phyloP scores from a whole-genome alignment of 768 basidiomycete species.

The Lentinus tigrinus region DNA sequence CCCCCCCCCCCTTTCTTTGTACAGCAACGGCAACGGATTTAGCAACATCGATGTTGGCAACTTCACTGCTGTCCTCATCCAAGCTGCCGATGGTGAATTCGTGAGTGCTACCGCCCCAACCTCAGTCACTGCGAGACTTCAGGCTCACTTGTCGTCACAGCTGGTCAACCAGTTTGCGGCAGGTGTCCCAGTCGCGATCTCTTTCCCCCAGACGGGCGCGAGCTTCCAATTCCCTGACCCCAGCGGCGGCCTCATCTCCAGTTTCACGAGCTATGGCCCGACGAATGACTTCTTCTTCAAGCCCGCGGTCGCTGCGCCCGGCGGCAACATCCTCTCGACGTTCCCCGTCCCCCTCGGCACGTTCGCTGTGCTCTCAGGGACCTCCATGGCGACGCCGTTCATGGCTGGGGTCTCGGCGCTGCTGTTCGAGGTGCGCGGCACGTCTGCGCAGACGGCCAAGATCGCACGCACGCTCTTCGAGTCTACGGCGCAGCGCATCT shows the following conservation, averaged over 20 bases:
- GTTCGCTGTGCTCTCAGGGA: slow-evolving; percentile 18
- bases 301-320: slow-evolving; percentile 52
- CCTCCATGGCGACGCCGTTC: slow-evolving; percentile 36
- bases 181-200: slow-evolving; percentile 40
- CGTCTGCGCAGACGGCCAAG: slow-evolving; percentile 26
- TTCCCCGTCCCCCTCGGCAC: slow-evolving; percentile 21
- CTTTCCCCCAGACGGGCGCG: slow-evolving; percentile 48
- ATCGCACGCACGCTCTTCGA: slow-evolving; percentile 43
- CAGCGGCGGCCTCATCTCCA: slow-evolving; percentile 53
- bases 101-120: slow-evolving; percentile 36
- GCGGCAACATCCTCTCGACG: slow-evolving; percentile 51
- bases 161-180: slow-evolving; percentile 50
- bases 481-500: slow-evolving; percentile 45
- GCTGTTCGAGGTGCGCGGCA: slow-evolving; percentile 41
- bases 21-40: slow-evolving; percentile 51
- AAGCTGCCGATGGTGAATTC: slow-evolving; percentile 53
- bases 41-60: slow-evolving; percentile 41
- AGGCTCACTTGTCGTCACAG: slow-evolving; percentile 16
- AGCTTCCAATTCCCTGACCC: slow-evolving; percentile 45
- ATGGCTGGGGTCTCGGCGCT: slow-evolving; percentile 47
- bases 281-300: slow-evolving; percentile 60
- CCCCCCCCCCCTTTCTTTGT: neutral
- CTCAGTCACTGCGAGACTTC: neutral
- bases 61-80: slow-evolving; percentile 51
- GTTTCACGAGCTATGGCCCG: slow-evolving; percentile 58